Evolutionary conservation across 2,329 filamentous ascomycete genomes (phyloP).

Genomic region (Spiromastix sp.): DNA sequence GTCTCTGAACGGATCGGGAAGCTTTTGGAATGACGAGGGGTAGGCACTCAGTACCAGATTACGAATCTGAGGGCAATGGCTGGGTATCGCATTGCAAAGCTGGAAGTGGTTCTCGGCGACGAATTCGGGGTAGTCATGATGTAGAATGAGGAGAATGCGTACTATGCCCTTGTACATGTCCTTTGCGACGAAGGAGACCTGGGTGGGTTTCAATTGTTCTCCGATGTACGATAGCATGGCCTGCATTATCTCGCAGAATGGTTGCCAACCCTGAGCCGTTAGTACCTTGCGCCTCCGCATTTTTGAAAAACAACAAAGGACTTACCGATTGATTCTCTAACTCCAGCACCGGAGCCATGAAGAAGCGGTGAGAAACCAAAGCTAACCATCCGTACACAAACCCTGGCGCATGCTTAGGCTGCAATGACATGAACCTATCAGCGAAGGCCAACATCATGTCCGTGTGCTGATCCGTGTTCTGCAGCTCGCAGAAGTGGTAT

Average conservation of each 20-base stretch:
- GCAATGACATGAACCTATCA: conserved; percentile 59
- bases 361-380: conserved; percentile 72
- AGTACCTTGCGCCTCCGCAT: conserved; percentile 1
- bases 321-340: conserved; percentile 47
- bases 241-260: conserved; percentile 63
- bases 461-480: conserved; percentile 51
- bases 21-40: conserved; percentile 58
- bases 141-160: conserved; percentile 72
- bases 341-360: conserved; percentile 68
- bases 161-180: conserved; percentile 77
- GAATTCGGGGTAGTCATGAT: conserved; percentile 93
- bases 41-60: conserved; percentile 81
- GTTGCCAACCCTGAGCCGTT: conserved; percentile 54
- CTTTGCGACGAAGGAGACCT: conserved; percentile 59
- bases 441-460: conserved; percentile 65
- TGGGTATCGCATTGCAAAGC: conserved; percentile 70
- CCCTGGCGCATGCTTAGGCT: conserved; percentile 65
- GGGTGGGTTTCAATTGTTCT: conserved; percentile 65
- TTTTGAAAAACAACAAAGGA: neutral
- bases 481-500: conserved; percentile 49
- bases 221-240: conserved; percentile 64
- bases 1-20: conserved; percentile 61
- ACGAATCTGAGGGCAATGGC: conserved; percentile 75
- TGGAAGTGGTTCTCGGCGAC: conserved; percentile 76
- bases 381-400: conserved; percentile 81